Base-by-base conservation (phyloP, 495 filamentous ascomycete genomes). In the Penicillium subrubescens region DNA sequence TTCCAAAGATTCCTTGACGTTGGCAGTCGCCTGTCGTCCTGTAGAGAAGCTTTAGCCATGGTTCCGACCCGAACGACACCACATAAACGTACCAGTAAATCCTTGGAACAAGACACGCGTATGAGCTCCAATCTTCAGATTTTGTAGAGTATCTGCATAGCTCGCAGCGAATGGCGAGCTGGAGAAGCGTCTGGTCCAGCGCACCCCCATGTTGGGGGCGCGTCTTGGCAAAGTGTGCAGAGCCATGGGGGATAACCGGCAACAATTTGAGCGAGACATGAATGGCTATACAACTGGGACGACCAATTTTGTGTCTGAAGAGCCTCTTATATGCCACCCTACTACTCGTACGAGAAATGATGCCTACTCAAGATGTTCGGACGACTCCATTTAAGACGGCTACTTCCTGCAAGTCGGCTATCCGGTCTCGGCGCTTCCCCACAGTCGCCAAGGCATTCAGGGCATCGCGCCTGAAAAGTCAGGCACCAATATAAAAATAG, bases 101-200 rank as follows among this genome's bases (percentile, higher is more conserved):
- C 93, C 93, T 76, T 96, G 93, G 69, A 91, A 97, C 52, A 96
- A 86, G 41, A 97, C 92, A 14, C 86, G 81, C 0, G 93, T 97
- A 73, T 93, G 85, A 8, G 82, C 82, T 5, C 90, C 89, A 59
- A 97, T 92, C 60, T 88, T 92, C 43, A 96, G 81, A 63, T 93
- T 92, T 1, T 79, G 78, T 7, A 94, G 83, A 0, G 93, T 97
- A 64, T 89, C 84, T 14, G 82, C 79, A 72, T 89, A 89, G 37
- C 67, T 72, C 6, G 71, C 56, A 0, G 33, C 60, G 60, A 67
- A 67, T 8, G 73, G 65, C 4, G 76, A 78, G 3, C 75, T 79
- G 2, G 82, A 83, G 64, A 87, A 86, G 6, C 61, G 52, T 58
- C 70, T 71, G 12, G 25, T 59, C 44, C 53, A 60, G 35, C 48